Conservation (phyloP, 2,329 filamentous ascomycete genomes). For the Verticillium klebahnii region DNA sequence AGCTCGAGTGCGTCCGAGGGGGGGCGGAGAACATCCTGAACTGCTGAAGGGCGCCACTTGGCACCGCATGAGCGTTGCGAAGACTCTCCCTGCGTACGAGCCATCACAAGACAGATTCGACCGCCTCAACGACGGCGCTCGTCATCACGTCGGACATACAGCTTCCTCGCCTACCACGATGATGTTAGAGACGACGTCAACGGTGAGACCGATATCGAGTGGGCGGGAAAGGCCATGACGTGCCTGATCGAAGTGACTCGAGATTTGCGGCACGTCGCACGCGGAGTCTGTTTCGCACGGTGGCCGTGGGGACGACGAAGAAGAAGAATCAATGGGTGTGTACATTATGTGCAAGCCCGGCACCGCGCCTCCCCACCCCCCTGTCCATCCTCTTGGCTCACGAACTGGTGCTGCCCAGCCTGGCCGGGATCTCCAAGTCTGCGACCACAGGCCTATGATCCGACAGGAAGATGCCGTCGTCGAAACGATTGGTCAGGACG, state of each 20-base stretch:
- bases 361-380: not conserved
- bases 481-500: constrained; percentile 19
- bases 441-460: constrained; percentile 26
- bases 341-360: not conserved
- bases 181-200: not conserved
- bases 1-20: not conserved
- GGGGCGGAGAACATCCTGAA: not conserved
- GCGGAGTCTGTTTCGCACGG: not conserved
- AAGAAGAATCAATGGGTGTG: not conserved
- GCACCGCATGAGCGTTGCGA: not conserved
- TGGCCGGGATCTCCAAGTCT: constrained; percentile 14
- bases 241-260: constrained; percentile 5
- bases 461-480: constrained; percentile 25
- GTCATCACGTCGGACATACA: not conserved
- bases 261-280: constrained; percentile 6
- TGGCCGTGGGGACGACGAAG: not conserved
- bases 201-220: not conserved
- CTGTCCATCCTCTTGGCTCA: not conserved
- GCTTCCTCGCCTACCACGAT: not conserved
- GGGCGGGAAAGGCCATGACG: not conserved
- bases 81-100: not conserved
- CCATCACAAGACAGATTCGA: not conserved
- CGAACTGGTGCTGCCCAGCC: not conserved
- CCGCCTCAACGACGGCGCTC: not conserved
- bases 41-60: not conserved